Base-by-base conservation (phyloP, 2,329 filamentous ascomycete species). In the Huntiella moniliformis region DNA sequence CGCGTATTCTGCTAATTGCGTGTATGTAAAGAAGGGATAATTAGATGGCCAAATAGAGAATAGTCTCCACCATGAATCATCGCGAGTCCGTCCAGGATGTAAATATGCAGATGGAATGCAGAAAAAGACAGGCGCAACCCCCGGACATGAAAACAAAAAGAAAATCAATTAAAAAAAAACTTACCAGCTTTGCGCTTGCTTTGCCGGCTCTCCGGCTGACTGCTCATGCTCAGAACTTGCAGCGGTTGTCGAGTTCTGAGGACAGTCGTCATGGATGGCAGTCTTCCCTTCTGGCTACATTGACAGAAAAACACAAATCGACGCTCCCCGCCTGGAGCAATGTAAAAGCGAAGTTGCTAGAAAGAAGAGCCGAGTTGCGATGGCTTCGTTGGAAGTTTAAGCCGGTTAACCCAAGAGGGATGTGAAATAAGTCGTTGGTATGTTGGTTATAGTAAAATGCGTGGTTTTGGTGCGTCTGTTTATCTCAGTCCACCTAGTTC, bases 211-310 rank as follows among this genome's bases (percentile, higher is more conserved):
- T 70, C 69, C 60, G 70, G 63, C 65, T 67, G 66, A 60, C 73
- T 75, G 66, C 66, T 73, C 75, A 79, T 79, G 68, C 73, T 79
- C 68, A 77, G 66, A 60, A 73, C 65, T 72, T 77, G 67, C 63
- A 79, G 66, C 65, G 73, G 71, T 63, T 70, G 68, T 60, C 73
- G 73, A 58, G 70, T 70, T 62, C 68, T 70, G 61, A 79, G 67
- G 63, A 79, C 66, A 61, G 75, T 78, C 74, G 75, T 79, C 75
- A 79, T 79, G 73, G 73, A 77, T 71, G 68, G 65, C 64, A 58
- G 55, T 42, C 48, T 47, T 49, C 38, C 22, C 32, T 18, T 41
- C 39, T 28, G 40, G 44, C 31, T 44, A 49, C 47, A 49, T 49
- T 36, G 47, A 49, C 47, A 46, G 17, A 40, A 28, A 7, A 28